Base-by-base conservation (phyloP, 352 stramenopile species). In the Globisporangium radiosum region DNA sequence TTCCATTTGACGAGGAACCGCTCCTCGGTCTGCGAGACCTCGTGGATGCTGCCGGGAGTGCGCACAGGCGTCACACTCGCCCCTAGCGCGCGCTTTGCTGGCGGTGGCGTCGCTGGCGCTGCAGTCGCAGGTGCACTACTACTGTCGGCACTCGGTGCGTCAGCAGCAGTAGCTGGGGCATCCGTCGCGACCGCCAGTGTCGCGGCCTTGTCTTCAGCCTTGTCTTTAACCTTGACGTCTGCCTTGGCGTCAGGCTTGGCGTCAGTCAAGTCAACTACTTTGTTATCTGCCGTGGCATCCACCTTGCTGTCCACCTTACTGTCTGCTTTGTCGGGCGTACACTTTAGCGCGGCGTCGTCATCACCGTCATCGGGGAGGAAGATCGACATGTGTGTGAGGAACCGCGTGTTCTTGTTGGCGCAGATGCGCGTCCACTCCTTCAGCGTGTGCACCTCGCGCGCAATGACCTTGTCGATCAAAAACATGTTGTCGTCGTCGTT, bases 1-100 rank as follows among this genome's bases (percentile, higher is more conserved):
- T 91, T 91, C 90, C 90, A 97, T 61, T 97, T 97, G 54, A 97
- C 73, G 57, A 97, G 63, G 42, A 94, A 97, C n/a, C 85, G 76
- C 56, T 82, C 76, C 38, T 80, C 68, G 47, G 58, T 68, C 62
- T 64, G 57, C 37, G 60, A 63, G 9, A 62, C 56, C 15, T 66
- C 60, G 36, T 37, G 47, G 43, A 63, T 57, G 19, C 38, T 66
- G 40, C 52, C 59, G 5, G 56, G 48, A 7, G 54, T 57, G 4
- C 56, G 54, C 8, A 40, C 48, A 6, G 42, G 39, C 25, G 43
- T 67, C 25, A 33, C 55, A 14, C 7, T 44, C 11, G 52, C 40
- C 10, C 42, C 40, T 14, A 37, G 13, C 54, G 33, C 47, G 4
- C 14, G 14, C 13, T 47, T 59, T 14, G 33, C 38, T 33, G 40